phyloP scores from a whole-genome alignment of 371 early-diverging fungal species.

The Saksenaea oblongispora region DNA sequence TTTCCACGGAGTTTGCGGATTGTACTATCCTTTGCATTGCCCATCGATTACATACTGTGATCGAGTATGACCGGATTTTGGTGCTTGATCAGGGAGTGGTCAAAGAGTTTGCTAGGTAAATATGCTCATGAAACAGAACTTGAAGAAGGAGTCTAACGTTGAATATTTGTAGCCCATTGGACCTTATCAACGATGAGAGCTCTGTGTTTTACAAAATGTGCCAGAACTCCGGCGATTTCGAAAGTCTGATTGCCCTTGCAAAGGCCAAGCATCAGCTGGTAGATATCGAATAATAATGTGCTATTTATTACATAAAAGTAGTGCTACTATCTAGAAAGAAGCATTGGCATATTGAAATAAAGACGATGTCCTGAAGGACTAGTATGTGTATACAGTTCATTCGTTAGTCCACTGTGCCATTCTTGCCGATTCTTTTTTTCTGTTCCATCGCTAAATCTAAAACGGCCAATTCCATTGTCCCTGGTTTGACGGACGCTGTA shows the following conservation, averaged over 20 bases:
- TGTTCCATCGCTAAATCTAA: too few species aligned
- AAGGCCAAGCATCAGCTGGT: slow-evolving; percentile 34
- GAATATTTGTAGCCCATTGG: slow-evolving; percentile 39
- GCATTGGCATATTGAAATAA: too few species aligned
- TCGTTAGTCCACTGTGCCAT: too few species aligned
- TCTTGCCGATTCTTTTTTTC: too few species aligned
- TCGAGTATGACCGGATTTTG: slow-evolving; percentile 83
- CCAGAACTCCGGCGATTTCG: slow-evolving; percentile 72
- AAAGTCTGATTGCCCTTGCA: slow-evolving; percentile 54
- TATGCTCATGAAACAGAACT: not conserved
- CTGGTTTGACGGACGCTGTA: too few species aligned
- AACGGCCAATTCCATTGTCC: too few species aligned
- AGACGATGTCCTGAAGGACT: too few species aligned
- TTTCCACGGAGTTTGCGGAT: slow-evolving; percentile 62
- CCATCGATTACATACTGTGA: slow-evolving; percentile 80
- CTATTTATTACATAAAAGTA: too few species aligned
- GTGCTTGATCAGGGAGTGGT: slow-evolving; percentile 80
- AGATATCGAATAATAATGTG: not conserved
- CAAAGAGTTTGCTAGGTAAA: slow-evolving; percentile 62
- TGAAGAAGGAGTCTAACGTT: not conserved
- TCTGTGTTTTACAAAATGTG: slow-evolving; percentile 66
- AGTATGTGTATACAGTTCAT: too few species aligned
- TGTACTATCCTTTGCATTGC: slow-evolving; percentile 83
- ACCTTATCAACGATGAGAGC: slow-evolving; percentile 38
- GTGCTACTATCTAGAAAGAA: too few species aligned